A percentile compares a stretch with the other conserved stretches of the same genome.
Evolutionary conservation across 306 rosid species (phyloP).

Genomic region (Cicer pinnatifidum): DNA sequence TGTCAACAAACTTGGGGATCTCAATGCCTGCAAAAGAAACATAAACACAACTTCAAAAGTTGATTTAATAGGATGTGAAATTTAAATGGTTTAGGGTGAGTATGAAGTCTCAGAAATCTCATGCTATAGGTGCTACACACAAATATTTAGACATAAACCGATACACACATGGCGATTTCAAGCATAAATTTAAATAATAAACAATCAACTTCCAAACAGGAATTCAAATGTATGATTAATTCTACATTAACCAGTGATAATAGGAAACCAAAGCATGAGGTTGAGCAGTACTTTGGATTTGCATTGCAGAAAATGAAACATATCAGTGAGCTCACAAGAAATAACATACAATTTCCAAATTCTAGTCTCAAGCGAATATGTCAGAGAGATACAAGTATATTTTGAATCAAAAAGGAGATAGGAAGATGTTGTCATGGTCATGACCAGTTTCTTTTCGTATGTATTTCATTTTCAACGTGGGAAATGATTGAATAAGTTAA

Average conservation of each 20-base stretch:
- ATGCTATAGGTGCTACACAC: background rate
- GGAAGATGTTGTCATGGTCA: background rate
- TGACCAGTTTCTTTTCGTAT: background rate
- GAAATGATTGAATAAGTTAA: conserved; percentile 1
- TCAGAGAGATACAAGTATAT: background rate
- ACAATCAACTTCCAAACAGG: background rate
- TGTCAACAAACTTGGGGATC: conserved; percentile 94
- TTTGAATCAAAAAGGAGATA: background rate
- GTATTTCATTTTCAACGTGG: background rate
- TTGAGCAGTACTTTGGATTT: conserved; percentile 20
- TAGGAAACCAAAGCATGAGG: background rate
- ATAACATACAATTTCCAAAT: conserved; percentile 4
- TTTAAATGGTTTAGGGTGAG: background rate
- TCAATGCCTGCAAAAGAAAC: conserved; percentile 65
- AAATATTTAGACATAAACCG: background rate
- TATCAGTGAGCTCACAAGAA: background rate
- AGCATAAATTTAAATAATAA: background rate
- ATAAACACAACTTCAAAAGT: conserved; percentile 20
- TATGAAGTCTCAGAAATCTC: background rate
- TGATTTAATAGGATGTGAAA: background rate
- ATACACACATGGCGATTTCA: background rate
- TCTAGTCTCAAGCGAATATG: background rate
- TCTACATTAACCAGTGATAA: conserved; percentile 1
- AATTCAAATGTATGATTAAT: conserved; percentile 20
- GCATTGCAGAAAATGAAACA: conserved; percentile 20